phyloP scores from a whole-genome alignment of 2,329 filamentous ascomycete genomes.

The Penicillium sp. region DNA sequence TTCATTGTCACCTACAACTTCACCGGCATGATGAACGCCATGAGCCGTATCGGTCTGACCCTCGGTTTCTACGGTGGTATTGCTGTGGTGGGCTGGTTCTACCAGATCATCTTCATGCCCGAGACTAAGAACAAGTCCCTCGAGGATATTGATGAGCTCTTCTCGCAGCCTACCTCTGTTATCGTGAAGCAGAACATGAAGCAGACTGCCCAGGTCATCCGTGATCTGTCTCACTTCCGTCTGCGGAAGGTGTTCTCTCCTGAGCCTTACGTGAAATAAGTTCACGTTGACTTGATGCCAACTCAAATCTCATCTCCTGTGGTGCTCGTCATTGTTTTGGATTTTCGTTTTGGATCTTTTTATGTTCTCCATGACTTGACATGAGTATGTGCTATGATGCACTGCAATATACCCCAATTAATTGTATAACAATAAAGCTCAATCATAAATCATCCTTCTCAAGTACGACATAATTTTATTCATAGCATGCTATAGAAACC shows the following conservation, averaged over 20 bases:
- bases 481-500: background rate
- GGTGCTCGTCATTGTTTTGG: background rate
- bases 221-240: conserved; percentile 46
- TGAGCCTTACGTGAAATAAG: conserved; percentile 15
- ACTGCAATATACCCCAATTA: conserved; percentile 12
- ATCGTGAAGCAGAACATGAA: conserved; percentile 60
- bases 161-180: conserved; percentile 62
- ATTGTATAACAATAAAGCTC: conserved; percentile 1
- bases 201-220: conserved; percentile 46
- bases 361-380: conserved; percentile 1
- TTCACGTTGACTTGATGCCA: background rate
- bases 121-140: conserved; percentile 70
- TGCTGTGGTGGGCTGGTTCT: conserved; percentile 67
- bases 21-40: conserved; percentile 65
- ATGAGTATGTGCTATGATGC: conserved; percentile 4
- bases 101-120: conserved; percentile 73
- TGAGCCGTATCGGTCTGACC: conserved; percentile 64
- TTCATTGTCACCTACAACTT: conserved; percentile 79
- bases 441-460: background rate
- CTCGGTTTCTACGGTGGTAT: conserved; percentile 75
- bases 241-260: conserved; percentile 50
- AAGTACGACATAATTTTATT: background rate
- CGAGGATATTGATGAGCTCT: conserved; percentile 70
- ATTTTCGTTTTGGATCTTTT: background rate
- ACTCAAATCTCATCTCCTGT: background rate